Conservation (phyloP, 75 land plant species). For the Cryptomeria japonica region DNA sequence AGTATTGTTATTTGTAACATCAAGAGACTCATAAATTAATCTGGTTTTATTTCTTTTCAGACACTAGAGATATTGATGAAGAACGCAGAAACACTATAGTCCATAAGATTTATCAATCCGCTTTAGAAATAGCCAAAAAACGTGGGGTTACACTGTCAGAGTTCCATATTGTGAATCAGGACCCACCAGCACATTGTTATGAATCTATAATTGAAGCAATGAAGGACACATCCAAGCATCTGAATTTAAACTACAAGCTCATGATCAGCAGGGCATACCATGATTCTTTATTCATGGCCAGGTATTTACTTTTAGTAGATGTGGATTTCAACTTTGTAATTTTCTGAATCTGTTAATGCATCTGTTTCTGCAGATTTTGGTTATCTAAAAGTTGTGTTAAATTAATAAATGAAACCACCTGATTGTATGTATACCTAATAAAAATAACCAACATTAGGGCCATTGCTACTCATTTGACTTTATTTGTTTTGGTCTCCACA, state of each 20-base stretch:
- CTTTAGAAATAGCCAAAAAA: conserved; percentile 59
- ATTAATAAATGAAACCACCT: neutral
- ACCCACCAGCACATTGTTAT: conserved; percentile 83
- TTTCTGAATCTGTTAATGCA: neutral
- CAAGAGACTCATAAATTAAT: neutral
- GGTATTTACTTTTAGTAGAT: conserved; percentile 32
- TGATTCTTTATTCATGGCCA: conserved; percentile 98
- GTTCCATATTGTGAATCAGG: conserved; percentile 86
- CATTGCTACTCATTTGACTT: neutral
- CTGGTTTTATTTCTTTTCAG: conserved; percentile 30
- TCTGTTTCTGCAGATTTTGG: neutral
- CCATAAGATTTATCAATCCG: conserved; percentile 68
- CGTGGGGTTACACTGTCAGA: conserved; percentile 64
- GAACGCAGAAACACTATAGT: conserved; percentile 69
- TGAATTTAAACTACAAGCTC: conserved; percentile 60
- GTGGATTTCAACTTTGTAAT: neutral
- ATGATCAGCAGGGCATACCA: conserved; percentile 99
- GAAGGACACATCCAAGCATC: conserved; percentile 56
- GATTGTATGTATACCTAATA: neutral
- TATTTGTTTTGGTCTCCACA: neutral
- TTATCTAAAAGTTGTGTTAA: neutral
- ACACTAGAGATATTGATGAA: conserved; percentile 91
- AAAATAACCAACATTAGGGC: neutral
- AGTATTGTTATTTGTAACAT: neutral
- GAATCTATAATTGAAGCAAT: conserved; percentile 57